Base-by-base conservation (phyloP, 495 filamentous ascomycete species). In the Podospora anserina region DNA sequence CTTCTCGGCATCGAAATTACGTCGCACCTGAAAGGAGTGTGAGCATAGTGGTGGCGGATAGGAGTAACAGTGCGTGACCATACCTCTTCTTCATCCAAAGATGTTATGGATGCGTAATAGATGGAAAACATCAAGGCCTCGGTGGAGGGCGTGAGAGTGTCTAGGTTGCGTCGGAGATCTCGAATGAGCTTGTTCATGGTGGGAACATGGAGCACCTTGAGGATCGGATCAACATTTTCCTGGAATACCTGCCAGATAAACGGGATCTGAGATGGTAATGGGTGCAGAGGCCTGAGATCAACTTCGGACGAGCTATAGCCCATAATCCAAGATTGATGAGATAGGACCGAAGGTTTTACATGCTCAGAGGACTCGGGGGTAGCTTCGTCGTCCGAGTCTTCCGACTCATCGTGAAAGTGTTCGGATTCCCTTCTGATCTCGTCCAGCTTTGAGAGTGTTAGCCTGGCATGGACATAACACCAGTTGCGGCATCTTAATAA, bases 101-200 rank as follows among this genome's bases (percentile, higher is more conserved):
- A 91, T 3, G 90, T 88, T 27, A 92, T 85, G 0, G 89, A 87
- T 32, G 87, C 87, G 73, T 91, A 89, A 73, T 95, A 96, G 59
- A 96, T 89, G 9, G 91, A 78, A 67, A 96, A 94, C 69, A 94
- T 82, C 20, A 96, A 73, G 5, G 89, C 87, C 72, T 97, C 93
- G 5, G 79, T 84, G 30, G 81, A 86, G 32, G 84, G 87, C 20
- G 87, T 87, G 66, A 91, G 73, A 9, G 70, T 76, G 56, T 88
- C 84, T 49, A 87, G 81, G 63, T 86, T 83, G 58, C 79, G 80
- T 61, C 80, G 79, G 3, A 83, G 68, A n/a, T 81, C 77, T 61
- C 78, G 77, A 44, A 82, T 78, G 11, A 81, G 64, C 34, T 84
- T 84, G 19, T 78, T 81, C 68, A 84, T 83, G 3, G 86, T 86